A percentile compares a stretch with the other conserved stretches of the same genome.
Conservation (phyloP, 352 stramenopile genomes). For the Globisporangium parvum region DNA sequence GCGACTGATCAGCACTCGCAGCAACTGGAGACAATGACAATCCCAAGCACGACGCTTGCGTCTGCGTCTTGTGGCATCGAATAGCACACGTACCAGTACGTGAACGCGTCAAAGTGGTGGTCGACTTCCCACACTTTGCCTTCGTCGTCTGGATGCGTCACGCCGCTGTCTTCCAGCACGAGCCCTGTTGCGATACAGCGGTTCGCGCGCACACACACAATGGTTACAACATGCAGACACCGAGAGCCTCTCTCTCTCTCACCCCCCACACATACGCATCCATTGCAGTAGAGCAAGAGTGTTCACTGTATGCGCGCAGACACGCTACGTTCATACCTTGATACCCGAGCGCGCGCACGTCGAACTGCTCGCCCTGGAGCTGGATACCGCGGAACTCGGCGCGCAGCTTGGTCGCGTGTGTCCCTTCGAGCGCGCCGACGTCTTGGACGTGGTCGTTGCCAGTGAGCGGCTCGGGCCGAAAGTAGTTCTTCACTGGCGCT, state of each 20-base stretch:
- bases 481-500: slow-evolving; percentile 71
- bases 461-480: slow-evolving; percentile 38
- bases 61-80: background rate
- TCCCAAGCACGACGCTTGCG: too few species aligned
- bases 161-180: slow-evolving; percentile 52
- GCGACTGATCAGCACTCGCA: too few species aligned
- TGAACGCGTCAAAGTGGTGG: slow-evolving; percentile 66
- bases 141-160: slow-evolving; percentile 52
- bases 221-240: too few species aligned
- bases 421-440: slow-evolving; percentile 17
- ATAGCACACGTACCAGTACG: slow-evolving; percentile 41
- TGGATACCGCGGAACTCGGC: slow-evolving; percentile 70
- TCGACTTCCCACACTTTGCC: slow-evolving; percentile 74
- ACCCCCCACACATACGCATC: too few species aligned
- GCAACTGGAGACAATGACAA: too few species aligned
- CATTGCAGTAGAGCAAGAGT: background rate
- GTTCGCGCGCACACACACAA: background rate
- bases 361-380: slow-evolving; percentile 43
- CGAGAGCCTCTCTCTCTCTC: background rate
- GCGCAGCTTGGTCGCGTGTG: slow-evolving; percentile 17
- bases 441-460: slow-evolving; percentile 19
- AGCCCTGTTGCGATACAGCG: slow-evolving; percentile 29
- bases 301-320: background rate
- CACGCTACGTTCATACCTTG: slow-evolving; percentile 23
- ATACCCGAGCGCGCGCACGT: slow-evolving; percentile 33